A percentile compares a stretch with the other conserved stretches of the same genome.
Conservation (phyloP, 2,329 filamentous ascomycete genomes). For the Fusarium proliferatum region DNA sequence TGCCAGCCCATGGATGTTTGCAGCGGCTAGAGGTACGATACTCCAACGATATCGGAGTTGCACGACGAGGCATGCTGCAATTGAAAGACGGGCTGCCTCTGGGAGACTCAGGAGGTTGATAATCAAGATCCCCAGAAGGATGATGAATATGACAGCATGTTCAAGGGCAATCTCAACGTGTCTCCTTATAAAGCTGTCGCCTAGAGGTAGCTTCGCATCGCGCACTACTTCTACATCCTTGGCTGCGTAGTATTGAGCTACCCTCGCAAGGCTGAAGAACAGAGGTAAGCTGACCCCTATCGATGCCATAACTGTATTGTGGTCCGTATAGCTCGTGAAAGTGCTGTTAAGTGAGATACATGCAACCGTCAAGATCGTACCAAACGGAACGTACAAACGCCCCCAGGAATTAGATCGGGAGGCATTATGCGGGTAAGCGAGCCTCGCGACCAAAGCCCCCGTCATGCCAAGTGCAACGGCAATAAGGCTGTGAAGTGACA, state of each 20-base stretch:
- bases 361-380: neutral
- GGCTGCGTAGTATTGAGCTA: constrained; percentile 35
- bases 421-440: constrained; percentile 2
- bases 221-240: constrained; percentile 16
- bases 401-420: constrained; percentile 35
- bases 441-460: constrained; percentile 13
- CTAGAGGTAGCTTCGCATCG: constrained; percentile 5
- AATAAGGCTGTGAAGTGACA: constrained; percentile 24
- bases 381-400: constrained; percentile 28
- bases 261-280: constrained; percentile 26
- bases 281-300: constrained; percentile 33
- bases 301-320: constrained; percentile 19
- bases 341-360: neutral
- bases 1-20: neutral
- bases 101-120: constrained; percentile 1
- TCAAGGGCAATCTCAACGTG: constrained; percentile 20
- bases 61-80: constrained; percentile 20
- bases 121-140: constrained; percentile 1
- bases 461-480: constrained; percentile 30
- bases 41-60: constrained; percentile 15
- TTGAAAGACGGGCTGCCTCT: constrained; percentile 29
- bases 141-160: constrained; percentile 18
- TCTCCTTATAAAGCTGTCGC: neutral
- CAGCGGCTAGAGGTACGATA: neutral
- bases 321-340: neutral